Base-by-base conservation (phyloP, 768 basidiomycete genomes). In the Suillus placidus region DNA sequence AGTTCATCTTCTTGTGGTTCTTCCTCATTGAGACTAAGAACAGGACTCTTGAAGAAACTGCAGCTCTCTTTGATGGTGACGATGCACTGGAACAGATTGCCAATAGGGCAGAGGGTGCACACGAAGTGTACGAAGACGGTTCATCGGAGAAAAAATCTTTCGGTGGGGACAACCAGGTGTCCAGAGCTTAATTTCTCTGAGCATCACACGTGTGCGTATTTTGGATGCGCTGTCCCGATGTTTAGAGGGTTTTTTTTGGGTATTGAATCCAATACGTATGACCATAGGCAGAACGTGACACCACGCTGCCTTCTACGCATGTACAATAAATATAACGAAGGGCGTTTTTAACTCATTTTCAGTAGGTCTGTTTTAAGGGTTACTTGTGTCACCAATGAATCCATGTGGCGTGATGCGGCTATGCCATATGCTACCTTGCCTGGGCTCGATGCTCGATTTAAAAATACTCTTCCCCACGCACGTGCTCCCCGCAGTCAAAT, bases 21-120 rank as follows among this genome's bases (percentile, higher is more conserved):
- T 91, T 83, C 76, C 73, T 90, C 72, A 74, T 91, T 64, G 90
- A 93, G 82, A 91, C 90, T 65, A 89, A 86, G 81, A 83, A 84
- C 75, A 85, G 84, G 66, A 86, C 90, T 20, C 83, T 93, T 68
- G 91, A 93, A 75, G 92, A 93, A 80, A 92, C 91, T n/a, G 88
- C 91, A 10, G 88, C 84, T 42, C 74, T 93, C 61, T 93, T 93
- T 81, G 91, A 93, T 69, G 91, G 90, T 45, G 85, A 87, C 13
- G 84, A 86, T 1, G 85, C 80, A 30, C 73, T 83, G 32, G 70
- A 77, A 13, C 70, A 67, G 61, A 79, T 84, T n/a, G 45, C 74
- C 5, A 74, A 69, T 43, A 71, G 66, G 32, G 76, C 71, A 38
- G 75, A 69, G 60, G 67, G 34, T 55, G 58, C 52, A 3, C 61